Base-by-base conservation (phyloP, 805 yeast species). In the Saccharomycopsis vini region DNA sequence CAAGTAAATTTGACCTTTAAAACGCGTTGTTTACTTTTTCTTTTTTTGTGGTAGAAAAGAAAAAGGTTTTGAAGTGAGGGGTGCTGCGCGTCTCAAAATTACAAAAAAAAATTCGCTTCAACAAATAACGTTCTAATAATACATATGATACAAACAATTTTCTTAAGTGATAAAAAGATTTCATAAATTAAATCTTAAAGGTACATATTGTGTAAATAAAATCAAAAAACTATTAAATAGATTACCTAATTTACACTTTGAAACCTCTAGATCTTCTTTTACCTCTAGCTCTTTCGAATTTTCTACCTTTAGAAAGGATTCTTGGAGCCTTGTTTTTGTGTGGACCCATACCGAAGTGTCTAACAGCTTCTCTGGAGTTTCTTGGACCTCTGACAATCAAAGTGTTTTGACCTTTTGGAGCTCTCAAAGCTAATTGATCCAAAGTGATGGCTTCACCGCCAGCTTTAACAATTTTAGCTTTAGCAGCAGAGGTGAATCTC, bases 281-380 rank as follows among this genome's bases (percentile, higher is more conserved):
- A 82, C 99, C 99, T 86, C 99, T 92, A 66, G 97, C 99, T 76
- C 92, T 88, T 82, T 92, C 98, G 82, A 92, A 92, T 79, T 92
- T 92, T 83, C 97, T 92, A 72, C 99, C 99, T 72, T 77, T 88
- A 55, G 97, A 90, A 66, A 73, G 64, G 72, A 92, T 81, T 79
- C 94, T 88, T 75, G 99, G 99, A 66, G 97, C 97, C 87, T 92
- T 92, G 77, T 79, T 75, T 81, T 87, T 87, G 94, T 92, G 98
- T 67, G 99, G 99, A 77, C 99, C 99, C 72, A 90, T 69, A 72
- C 99, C 99, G 69, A 92, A 92, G 84, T 92, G 97, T 79, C 97
- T 87, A 64, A 87, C 97, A 64, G 97, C 97, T 79, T 92, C 97
- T 80, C 99, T 87, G 72, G 95, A 67, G 75, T 76, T 79, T 85